These are phyloP conservation scores for Isabelozyma pseudorhagii DNA, from an alignment of 805 yeast species.

Conservation along the genomic window DNA sequence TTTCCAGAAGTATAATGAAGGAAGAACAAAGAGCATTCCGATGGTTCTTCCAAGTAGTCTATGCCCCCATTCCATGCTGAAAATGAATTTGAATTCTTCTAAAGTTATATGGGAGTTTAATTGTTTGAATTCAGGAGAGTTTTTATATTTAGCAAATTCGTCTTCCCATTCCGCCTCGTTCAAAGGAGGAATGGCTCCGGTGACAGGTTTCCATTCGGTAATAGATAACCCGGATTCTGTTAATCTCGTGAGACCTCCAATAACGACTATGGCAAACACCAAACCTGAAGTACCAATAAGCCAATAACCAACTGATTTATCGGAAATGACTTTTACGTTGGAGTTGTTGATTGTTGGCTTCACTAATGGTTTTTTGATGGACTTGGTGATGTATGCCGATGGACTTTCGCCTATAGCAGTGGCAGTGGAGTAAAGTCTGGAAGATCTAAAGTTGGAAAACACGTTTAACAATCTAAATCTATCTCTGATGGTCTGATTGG, in stretches of 20 bases:
- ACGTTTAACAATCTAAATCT: slow-evolving; percentile 1
- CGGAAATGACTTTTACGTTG: slow-evolving; percentile 10
- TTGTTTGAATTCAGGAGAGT: slow-evolving; percentile 87
- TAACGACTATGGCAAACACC: slow-evolving; percentile 92
- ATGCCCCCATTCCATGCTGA: slow-evolving; percentile 97
- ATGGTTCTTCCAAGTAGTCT: slow-evolving; percentile 88
- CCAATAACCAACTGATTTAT: slow-evolving; percentile 72
- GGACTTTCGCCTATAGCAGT: neutral
- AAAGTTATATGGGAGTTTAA: slow-evolving; percentile 84
- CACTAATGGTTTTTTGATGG: neutral
- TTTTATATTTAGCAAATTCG: slow-evolving; percentile 77
- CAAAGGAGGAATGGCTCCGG: slow-evolving; percentile 91
- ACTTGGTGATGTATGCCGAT: neutral
- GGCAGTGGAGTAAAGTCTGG: neutral
- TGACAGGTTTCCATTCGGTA: slow-evolving; percentile 98
- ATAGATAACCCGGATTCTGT: slow-evolving; percentile 95
- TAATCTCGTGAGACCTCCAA: slow-evolving; percentile 92
- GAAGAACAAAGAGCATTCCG: slow-evolving; percentile 78
- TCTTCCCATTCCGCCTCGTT: slow-evolving; percentile 77
- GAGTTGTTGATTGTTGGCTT: neutral
- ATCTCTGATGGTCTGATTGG: slow-evolving; percentile 1
- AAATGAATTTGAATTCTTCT: slow-evolving; percentile 93
- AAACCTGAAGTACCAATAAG: slow-evolving; percentile 81
- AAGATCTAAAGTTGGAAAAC: neutral
- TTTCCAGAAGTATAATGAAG: slow-evolving; percentile 78